phyloP scores from a whole-genome alignment of 2,329 filamentous ascomycete genomes.

The Peltaster fructicola region DNA sequence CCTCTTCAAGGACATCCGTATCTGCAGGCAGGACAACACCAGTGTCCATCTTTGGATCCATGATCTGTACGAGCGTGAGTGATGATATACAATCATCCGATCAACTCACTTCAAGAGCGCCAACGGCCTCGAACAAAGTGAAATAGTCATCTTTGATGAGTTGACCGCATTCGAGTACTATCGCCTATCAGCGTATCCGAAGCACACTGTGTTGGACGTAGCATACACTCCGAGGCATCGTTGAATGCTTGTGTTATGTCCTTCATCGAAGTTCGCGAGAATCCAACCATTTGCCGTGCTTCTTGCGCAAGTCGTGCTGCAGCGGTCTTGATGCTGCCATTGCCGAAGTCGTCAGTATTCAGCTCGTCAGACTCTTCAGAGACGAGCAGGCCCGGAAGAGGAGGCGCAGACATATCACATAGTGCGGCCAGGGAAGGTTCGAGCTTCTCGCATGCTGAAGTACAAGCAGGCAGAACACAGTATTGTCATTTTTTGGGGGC shows the following conservation, averaged over 20 bases:
- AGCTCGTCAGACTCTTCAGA: slow-evolving; percentile 1
- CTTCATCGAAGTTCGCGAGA: neutral
- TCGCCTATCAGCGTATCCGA: too few relatives aligned
- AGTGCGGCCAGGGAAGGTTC: too few relatives aligned
- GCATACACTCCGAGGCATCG: slow-evolving; percentile 30
- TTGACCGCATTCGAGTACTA: too few relatives aligned
- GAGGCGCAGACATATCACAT: too few relatives aligned
- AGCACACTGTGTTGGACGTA: too few relatives aligned
- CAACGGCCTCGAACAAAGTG: slow-evolving; percentile 85
- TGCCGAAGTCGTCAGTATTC: slow-evolving; percentile 1
- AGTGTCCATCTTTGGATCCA: slow-evolving; percentile 98
- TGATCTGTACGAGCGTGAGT: slow-evolving; percentile 46
- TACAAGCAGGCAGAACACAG: too few relatives aligned
- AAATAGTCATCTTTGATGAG: slow-evolving; percentile 89
- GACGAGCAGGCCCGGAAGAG: neutral
- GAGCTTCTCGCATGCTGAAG: too few relatives aligned
- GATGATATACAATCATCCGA: neutral
- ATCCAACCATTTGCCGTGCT: slow-evolving; percentile 7
- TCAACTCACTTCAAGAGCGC: slow-evolving; percentile 48
- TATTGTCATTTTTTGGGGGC: too few relatives aligned
- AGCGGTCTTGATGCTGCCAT: slow-evolving; percentile 6
- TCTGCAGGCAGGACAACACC: slow-evolving; percentile 65
- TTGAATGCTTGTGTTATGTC: slow-evolving; percentile 21
- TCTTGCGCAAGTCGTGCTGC: slow-evolving; percentile 9
- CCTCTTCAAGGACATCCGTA: slow-evolving; percentile 53